Base-by-base conservation (phyloP, 495 filamentous ascomycete species). In the Trichocladium antarcticum region DNA sequence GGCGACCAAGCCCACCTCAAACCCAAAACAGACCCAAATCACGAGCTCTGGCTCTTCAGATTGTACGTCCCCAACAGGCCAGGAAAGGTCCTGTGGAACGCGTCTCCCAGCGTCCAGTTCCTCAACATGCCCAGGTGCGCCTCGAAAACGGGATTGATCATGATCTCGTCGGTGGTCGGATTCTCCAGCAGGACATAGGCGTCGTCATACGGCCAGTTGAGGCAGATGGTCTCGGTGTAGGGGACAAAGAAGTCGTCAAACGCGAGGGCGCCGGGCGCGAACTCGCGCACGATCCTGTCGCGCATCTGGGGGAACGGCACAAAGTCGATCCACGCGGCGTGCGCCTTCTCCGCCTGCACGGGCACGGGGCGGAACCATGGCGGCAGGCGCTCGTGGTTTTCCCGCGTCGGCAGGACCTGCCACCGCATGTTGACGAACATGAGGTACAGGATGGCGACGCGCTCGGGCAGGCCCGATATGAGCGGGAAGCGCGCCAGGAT, bases 361-460 rank as follows among this genome's bases (percentile, higher is more conserved):
- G 75, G 68, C 1, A 75, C 64, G 9, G 86, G 85, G 0, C 71
- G 73, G 14, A 80, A 60, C 77, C 79, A 89, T 1, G 76, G 65
- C 0, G 87, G 85, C 2, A 92, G 60, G 6, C 84, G 73, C 16
- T 80, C 72, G 59, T 83, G 87, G 64, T 85, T 89, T 53, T 84
- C 81, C 38, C 68, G 70, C 5, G 85, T 86, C 0, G 85, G 85
- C 9, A 68, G 72, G 19, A 93, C 80, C 57, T 82, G 79, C 85
- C 85, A 93, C 2, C 86, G 80, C 82, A 89, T 86, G 42, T 86
- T 58, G 8, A 87, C 74, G 62, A 89, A 90, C 85, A 89, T 90
- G 58, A 76, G 64, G 55, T 83, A 86, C n/a, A 90, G 70, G 6
- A 88, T 75, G 15, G 79, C 85, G 3, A 89, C 77, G 55, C 84